Conservation (phyloP, 768 basidiomycete species). For the Xerocomus potaroensis region DNA sequence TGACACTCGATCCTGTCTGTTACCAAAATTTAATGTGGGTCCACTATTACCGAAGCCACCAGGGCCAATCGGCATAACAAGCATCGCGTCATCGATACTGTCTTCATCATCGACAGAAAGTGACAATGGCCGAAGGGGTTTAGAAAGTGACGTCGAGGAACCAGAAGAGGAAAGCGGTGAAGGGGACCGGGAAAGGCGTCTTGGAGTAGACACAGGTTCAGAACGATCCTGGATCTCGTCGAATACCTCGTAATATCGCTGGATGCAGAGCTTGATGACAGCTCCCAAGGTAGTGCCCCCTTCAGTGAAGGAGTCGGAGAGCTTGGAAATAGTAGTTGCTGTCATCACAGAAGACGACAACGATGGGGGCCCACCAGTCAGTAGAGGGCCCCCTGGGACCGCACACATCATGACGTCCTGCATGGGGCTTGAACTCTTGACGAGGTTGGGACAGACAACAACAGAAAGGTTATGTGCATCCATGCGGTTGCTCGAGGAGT, state of each 20-base stretch:
- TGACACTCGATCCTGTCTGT: constrained; percentile 11
- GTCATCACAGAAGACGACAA: constrained; percentile 13
- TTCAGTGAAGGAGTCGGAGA: constrained; percentile 33
- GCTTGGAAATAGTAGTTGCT: constrained; percentile 17
- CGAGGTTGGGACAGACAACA: constrained; percentile 76
- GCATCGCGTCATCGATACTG: constrained; percentile 70
- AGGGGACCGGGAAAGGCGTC: constrained; percentile 23
- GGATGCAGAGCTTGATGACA: constrained; percentile 72
- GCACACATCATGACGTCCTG: constrained; percentile 73
- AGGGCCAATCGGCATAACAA: constrained; percentile 67
- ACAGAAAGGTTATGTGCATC: constrained; percentile 79
- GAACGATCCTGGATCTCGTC: constrained; percentile 73
- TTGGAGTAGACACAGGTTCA: constrained; percentile 46
- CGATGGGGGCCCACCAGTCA: constrained; percentile 28
- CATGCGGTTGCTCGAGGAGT: constrained; percentile 68
- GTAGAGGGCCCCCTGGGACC: constrained; percentile 47
- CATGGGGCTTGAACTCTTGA: constrained; percentile 62
- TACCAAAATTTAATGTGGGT: constrained; percentile 2
- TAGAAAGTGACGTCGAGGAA: constrained; percentile 23
- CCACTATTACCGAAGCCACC: constrained; percentile 13
- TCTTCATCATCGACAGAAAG: constrained; percentile 57
- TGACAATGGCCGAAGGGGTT: constrained; percentile 19
- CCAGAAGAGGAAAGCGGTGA: constrained; percentile 24
- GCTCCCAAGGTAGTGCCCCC: constrained; percentile 63
- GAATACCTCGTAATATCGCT: constrained; percentile 81